Evolutionary conservation across 164 flowering plant species (phyloP).

Genomic region (Protea cynaroides): DNA sequence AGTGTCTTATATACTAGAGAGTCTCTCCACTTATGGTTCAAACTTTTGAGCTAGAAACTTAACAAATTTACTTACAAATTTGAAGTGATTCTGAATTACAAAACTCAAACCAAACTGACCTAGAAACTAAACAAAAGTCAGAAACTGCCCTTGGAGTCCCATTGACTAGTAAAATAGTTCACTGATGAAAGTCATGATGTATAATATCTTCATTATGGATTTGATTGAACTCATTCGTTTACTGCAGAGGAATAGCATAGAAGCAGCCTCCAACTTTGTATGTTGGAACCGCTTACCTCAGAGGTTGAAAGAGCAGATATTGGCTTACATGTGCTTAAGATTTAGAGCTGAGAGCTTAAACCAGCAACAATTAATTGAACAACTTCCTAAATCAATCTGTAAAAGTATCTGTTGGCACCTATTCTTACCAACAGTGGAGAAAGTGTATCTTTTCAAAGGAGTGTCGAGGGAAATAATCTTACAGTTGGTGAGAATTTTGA

Average conservation of each 20-base stretch:
- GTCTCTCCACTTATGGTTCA: too few relatives aligned
- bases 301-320: constrained; percentile 68
- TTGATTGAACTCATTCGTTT: background rate
- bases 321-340: constrained; percentile 84
- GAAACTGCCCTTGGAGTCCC: too few relatives aligned
- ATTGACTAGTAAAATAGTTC: too few relatives aligned
- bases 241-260: constrained; percentile 79
- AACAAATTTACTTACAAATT: too few relatives aligned
- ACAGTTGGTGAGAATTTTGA: constrained; percentile 38
- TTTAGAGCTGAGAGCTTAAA: constrained; percentile 90
- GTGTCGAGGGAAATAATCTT: constrained; percentile 59
- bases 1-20: too few relatives aligned
- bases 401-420: constrained; percentile 76
- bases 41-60: too few relatives aligned
- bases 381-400: constrained; percentile 78
- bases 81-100: too few relatives aligned
- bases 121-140: too few relatives aligned
- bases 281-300: constrained; percentile 65
- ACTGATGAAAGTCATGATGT: too few relatives aligned
- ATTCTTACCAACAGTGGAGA: constrained; percentile 68
- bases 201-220: background rate
- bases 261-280: constrained; percentile 82
- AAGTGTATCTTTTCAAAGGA: constrained; percentile 70
- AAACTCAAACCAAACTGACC: too few relatives aligned
- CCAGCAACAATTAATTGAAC: constrained; percentile 76